Evolutionary conservation across 257 asterid species (phyloP).

Genomic region (Solanum tarijense): DNA sequence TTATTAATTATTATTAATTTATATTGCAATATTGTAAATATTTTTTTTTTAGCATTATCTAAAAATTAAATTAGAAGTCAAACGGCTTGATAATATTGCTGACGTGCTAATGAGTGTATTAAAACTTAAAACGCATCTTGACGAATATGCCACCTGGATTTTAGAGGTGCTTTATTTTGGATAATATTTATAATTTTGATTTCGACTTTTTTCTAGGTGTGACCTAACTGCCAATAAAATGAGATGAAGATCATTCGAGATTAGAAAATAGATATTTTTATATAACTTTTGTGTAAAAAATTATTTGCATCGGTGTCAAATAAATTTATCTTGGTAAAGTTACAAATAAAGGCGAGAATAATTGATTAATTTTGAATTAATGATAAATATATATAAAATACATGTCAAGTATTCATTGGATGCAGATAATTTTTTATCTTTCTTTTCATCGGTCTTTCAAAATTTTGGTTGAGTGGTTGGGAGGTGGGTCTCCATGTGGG

Average conservation of each 20-base stretch:
- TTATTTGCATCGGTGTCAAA: background rate
- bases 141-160: background rate
- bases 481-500: background rate
- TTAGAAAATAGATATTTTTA: background rate
- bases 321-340: background rate
- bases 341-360: background rate
- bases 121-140: background rate
- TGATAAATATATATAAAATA: background rate
- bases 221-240: background rate
- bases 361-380: background rate
- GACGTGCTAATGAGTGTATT: constrained; percentile 4
- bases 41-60: background rate
- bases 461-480: background rate
- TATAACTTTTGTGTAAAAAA: background rate
- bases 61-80: background rate
- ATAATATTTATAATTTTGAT: background rate
- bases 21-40: background rate
- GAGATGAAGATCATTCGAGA: background rate
- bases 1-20: background rate
- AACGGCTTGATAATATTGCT: background rate
- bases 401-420: background rate
- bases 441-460: too few species aligned
- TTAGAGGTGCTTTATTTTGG: background rate
- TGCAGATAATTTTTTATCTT: background rate
- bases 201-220: too few species aligned